A percentile compares a stretch with the other conserved stretches of the same genome.
phyloP scores from a whole-genome alignment of 2,329 filamentous ascomycete species.

The Orbilia javanica region DNA sequence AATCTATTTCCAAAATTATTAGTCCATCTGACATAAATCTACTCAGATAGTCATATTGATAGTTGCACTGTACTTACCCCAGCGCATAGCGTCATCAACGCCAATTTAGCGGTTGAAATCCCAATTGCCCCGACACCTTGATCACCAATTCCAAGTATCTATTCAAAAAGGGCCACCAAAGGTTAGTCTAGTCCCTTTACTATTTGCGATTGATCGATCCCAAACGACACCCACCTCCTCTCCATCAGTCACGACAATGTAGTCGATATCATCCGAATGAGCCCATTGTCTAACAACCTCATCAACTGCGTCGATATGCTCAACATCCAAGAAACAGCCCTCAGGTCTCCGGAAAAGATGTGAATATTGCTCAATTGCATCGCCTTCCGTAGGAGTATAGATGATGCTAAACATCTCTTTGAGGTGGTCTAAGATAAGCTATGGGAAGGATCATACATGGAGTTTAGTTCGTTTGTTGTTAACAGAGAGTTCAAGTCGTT shows the following conservation, averaged over 20 bases:
- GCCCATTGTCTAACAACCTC: conserved; percentile 71
- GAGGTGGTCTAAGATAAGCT: conserved; percentile 81
- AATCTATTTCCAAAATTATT: conserved; percentile 33
- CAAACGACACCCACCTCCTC: conserved; percentile 58
- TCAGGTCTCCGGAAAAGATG: conserved; percentile 81
- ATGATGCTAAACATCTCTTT: conserved; percentile 92
- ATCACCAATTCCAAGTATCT: conserved; percentile 88
- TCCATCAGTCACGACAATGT: conserved; percentile 84
- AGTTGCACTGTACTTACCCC: conserved; percentile 77
- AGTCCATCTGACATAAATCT: neutral
- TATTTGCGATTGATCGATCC: neutral
- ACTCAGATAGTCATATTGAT: neutral
- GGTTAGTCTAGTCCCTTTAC: neutral
- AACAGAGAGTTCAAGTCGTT: neutral
- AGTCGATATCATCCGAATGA: conserved; percentile 79
- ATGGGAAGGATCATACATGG: neutral
- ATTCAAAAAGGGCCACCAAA: neutral
- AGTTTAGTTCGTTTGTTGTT: neutral
- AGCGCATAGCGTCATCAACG: conserved; percentile 85
- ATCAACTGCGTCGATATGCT: conserved; percentile 59
- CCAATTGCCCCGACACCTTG: conserved; percentile 87
- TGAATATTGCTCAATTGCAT: conserved; percentile 88
- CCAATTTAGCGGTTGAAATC: conserved; percentile 85
- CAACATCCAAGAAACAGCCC: conserved; percentile 79
- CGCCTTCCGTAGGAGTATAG: conserved; percentile 90